Conservation (phyloP, 495 filamentous ascomycete genomes). For the Oidiodendron maius region DNA sequence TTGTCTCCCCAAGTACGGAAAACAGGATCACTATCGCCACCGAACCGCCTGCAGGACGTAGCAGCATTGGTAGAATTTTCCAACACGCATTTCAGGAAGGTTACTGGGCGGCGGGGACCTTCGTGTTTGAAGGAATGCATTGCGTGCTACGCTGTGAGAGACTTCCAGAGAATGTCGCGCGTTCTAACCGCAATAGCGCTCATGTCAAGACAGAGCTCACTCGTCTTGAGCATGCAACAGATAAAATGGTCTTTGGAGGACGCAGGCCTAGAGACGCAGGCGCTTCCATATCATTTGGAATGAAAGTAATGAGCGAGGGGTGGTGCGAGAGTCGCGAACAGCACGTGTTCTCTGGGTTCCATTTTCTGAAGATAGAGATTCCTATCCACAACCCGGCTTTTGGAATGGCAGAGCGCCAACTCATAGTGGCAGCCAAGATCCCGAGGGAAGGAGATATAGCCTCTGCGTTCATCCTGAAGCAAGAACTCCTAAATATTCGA, state of each 20-base stretch:
- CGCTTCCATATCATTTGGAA: not conserved
- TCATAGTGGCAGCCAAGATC: conserved; percentile 1
- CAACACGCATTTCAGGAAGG: not conserved
- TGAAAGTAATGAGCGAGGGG: not conserved
- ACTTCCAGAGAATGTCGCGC: not conserved
- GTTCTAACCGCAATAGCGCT: not conserved
- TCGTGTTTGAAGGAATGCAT: not conserved
- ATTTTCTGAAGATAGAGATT: not conserved
- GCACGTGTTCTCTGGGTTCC: not conserved
- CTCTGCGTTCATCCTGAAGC: not conserved
- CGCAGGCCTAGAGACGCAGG: not conserved
- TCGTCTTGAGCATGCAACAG: not conserved
- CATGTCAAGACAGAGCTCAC: not conserved
- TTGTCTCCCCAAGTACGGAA: not conserved
- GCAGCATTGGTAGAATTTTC: not conserved
- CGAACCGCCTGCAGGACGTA: not conserved
- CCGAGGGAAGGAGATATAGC: not conserved
- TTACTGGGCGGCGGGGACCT: not conserved
- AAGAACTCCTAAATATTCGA: not conserved
- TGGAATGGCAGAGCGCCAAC: not conserved
- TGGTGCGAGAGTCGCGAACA: not conserved
- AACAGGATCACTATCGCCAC: not conserved
- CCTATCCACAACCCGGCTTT: not conserved
- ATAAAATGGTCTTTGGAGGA: not conserved
- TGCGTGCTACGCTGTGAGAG: not conserved